Percentiles rank a stretch among this genome's conserved stretches.
Evolutionary conservation across 139 green algal species (phyloP).

Genomic region (Haematococcus lacustris): DNA sequence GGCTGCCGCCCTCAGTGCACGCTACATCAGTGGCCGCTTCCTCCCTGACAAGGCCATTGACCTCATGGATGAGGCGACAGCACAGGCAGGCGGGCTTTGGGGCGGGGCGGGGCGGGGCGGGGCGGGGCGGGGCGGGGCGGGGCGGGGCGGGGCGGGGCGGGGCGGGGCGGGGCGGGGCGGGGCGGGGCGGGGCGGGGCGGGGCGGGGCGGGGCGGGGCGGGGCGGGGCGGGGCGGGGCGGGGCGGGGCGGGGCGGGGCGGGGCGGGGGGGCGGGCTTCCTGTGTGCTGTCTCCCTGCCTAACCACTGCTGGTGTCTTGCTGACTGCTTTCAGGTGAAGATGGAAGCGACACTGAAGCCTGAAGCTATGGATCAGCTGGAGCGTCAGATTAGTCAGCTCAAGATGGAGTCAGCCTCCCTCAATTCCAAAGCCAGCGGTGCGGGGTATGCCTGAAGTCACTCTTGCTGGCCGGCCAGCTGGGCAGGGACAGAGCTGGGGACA

Average conservation of each 20-base stretch:
- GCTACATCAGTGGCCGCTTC: conserved; percentile 84
- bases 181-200: too few relatives aligned
- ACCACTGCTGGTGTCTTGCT: too few relatives aligned
- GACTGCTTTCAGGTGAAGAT: conserved; percentile 63
- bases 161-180: too few relatives aligned
- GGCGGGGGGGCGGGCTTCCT: too few relatives aligned
- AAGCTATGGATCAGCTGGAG: conserved; percentile 36
- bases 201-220: too few relatives aligned
- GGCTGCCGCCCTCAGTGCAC: conserved; percentile 68
- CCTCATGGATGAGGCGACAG: conserved; percentile 89
- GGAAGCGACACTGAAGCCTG: conserved; percentile 36
- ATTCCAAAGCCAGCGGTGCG: neutral
- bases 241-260: too few relatives aligned
- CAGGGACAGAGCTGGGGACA: neutral
- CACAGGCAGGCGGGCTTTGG: conserved; percentile 67
- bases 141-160: too few relatives aligned
- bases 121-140: too few relatives aligned
- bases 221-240: too few relatives aligned
- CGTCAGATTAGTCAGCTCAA: conserved; percentile 27
- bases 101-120: too few relatives aligned
- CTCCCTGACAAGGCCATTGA: conserved; percentile 90
- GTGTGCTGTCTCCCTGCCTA: too few relatives aligned
- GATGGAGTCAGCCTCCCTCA: conserved; percentile 17
- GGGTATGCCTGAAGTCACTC: too few relatives aligned
- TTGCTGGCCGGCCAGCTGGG: neutral